Evolutionary conservation across 2,329 filamentous ascomycete genomes (phyloP).

Genomic region (Bipolaris zeicola): DNA sequence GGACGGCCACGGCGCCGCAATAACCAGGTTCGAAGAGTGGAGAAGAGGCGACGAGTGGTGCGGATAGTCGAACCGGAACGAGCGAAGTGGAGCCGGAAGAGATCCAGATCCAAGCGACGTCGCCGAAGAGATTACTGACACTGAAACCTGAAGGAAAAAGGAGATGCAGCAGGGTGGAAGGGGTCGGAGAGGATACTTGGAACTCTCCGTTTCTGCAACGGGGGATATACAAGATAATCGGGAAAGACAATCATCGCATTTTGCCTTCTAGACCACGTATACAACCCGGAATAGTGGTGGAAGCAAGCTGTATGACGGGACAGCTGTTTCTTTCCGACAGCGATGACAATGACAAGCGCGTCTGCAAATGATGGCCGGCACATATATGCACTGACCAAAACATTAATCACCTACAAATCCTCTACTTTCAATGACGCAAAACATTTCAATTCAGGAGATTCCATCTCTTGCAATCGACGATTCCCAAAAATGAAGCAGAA

Average conservation of each 20-base stretch:
- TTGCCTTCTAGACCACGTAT: constrained; percentile 1
- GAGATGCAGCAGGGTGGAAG: constrained; percentile 1
- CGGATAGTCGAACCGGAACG: constrained; percentile 14
- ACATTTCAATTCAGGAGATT: no score
- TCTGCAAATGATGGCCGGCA: neutral
- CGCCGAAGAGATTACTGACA: neutral
- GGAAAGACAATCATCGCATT: neutral
- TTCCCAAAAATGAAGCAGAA: neutral
- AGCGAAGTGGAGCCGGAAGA: constrained; percentile 3
- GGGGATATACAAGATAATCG: neutral
- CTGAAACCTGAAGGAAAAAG: neutral
- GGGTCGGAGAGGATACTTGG: constrained; percentile 27
- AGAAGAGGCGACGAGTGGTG: constrained; percentile 8
- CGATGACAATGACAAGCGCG: neutral
- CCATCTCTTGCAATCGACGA: no score
- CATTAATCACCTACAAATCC: neutral
- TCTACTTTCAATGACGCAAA: no score
- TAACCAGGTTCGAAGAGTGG: neutral
- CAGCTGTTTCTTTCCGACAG: neutral
- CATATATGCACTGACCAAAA: neutral
- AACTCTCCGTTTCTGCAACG: constrained; percentile 31
- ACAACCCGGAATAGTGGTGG: constrained; percentile 2
- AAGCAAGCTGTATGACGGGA: neutral
- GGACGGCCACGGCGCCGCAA: neutral
- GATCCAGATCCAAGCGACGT: neutral